Conservation (phyloP, 768 basidiomycete genomes). For the Leucosporidium creatinivorum region DNA sequence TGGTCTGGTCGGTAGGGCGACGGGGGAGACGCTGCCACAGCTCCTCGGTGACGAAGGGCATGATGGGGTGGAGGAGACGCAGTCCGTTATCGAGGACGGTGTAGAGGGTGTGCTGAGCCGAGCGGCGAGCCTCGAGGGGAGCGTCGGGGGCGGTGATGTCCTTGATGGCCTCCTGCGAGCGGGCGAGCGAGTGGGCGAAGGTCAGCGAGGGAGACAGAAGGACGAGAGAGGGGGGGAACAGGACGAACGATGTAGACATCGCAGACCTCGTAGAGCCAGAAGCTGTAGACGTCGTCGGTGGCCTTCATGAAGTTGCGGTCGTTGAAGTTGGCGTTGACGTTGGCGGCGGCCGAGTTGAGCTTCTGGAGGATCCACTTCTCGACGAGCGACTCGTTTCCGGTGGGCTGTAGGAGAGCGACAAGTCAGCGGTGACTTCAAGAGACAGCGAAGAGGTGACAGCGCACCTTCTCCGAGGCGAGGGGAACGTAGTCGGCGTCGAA, state of each 20-base stretch:
- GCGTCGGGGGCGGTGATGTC: conserved; percentile 82
- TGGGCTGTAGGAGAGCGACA: conserved; percentile 51
- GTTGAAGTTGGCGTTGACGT: conserved; percentile 65
- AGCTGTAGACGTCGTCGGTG: conserved; percentile 74
- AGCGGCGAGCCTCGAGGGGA: conserved; percentile 53
- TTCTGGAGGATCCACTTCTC: conserved; percentile 95
- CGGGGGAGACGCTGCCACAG: conserved; percentile 94
- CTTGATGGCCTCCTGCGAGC: conserved; percentile 87
- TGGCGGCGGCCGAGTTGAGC: conserved; percentile 68
- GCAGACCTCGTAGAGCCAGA: conserved; percentile 98
- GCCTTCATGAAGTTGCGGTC: conserved; percentile 90
- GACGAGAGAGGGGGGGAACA: conserved; percentile 9
- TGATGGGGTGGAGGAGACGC: conserved; percentile 88
- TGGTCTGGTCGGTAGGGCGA: conserved; percentile 67
- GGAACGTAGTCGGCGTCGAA: conserved; percentile 54
- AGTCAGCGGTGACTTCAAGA: too few species aligned
- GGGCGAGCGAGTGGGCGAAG: neutral
- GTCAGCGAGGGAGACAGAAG: neutral
- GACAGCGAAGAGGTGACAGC: neutral
- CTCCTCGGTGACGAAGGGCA: conserved; percentile 99
- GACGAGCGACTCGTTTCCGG: conserved; percentile 81
- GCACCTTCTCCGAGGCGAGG: neutral
- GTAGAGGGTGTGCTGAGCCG: conserved; percentile 92
- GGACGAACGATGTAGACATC: conserved; percentile 87
- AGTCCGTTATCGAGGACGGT: conserved; percentile 87